Evolutionary conservation across 2,329 filamentous ascomycete genomes (phyloP).

Genomic region (Thermoascus crustaceus): DNA sequence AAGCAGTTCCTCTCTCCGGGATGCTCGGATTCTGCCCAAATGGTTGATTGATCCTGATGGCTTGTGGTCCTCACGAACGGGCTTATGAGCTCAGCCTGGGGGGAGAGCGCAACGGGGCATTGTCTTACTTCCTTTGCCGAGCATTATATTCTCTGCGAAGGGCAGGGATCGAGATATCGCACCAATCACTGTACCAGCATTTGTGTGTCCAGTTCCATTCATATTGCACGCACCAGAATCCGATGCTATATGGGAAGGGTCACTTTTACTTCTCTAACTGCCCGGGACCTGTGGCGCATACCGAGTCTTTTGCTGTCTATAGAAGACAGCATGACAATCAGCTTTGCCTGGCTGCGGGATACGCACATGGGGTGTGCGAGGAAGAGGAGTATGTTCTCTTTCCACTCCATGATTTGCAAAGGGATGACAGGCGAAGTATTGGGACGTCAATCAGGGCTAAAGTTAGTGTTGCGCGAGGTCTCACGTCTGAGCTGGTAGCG

Average conservation of each 20-base stretch:
- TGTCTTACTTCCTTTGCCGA: not conserved
- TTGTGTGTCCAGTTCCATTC: not conserved
- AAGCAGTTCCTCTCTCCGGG: not conserved
- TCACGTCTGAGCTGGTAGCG: not conserved
- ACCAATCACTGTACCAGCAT: not conserved
- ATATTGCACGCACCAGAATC: not conserved
- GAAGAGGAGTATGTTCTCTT: not conserved
- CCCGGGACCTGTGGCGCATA: not conserved
- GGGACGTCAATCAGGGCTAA: not conserved
- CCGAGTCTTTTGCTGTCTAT: not conserved
- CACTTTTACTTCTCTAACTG: not conserved
- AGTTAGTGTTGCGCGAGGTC: not conserved
- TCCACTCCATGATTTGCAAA: not conserved
- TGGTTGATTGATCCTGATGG: not conserved
- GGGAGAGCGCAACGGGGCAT: not conserved
- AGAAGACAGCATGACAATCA: not conserved
- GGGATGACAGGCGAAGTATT: no score
- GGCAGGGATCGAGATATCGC: not conserved
- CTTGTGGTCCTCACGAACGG: not conserved
- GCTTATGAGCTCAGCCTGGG: not conserved
- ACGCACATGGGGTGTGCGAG: not conserved
- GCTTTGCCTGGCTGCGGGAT: not conserved
- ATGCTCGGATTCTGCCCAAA: not conserved
- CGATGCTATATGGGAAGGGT: not conserved
- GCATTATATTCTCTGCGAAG: not conserved